These are phyloP conservation scores for Anacardium occidentale DNA, from an alignment of 345 rosid species.

Conservation along the genomic window DNA sequence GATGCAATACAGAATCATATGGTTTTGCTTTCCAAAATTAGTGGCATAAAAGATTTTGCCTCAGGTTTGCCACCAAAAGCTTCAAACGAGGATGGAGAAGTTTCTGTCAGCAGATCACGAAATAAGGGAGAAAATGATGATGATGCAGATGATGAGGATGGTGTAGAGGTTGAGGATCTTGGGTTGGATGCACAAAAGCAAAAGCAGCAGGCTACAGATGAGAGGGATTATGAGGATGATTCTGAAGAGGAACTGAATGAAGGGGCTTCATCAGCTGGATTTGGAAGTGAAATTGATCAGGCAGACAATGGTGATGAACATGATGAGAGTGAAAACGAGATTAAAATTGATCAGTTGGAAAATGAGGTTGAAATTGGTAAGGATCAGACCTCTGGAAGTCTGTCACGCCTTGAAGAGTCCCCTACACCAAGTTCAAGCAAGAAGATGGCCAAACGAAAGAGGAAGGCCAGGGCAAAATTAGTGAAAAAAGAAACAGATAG, in stretches of 20 bases:
- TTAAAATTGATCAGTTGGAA: slow-evolving; percentile 26
- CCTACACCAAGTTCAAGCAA: slow-evolving; percentile 27
- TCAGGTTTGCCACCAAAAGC: slow-evolving; percentile 38
- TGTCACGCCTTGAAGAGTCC: slow-evolving; percentile 10
- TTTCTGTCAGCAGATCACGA: slow-evolving; percentile 31
- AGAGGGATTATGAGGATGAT: slow-evolving; percentile 72
- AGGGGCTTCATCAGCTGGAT: slow-evolving; percentile 26
- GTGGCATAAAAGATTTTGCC: slow-evolving; percentile 55
- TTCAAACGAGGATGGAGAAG: slow-evolving; percentile 52
- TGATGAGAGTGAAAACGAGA: slow-evolving; percentile 22
- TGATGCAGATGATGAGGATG: slow-evolving; percentile 49
- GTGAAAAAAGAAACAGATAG: slow-evolving; percentile 38
- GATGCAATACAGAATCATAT: slow-evolving; percentile 82
- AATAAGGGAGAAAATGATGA: slow-evolving; percentile 33
- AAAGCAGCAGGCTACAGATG: slow-evolving; percentile 59
- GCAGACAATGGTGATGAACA: slow-evolving; percentile 28
- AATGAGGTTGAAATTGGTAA: slow-evolving; percentile 36
- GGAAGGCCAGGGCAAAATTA: slow-evolving; percentile 26
- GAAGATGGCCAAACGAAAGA: slow-evolving; percentile 38
- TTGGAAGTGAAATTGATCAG: slow-evolving; percentile 39
- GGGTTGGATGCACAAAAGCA: slow-evolving; percentile 74
- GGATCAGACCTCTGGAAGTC: slow-evolving; percentile 28
- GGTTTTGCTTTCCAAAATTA: slow-evolving; percentile 59
- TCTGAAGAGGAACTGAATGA: slow-evolving; percentile 46
- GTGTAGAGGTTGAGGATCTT: slow-evolving; percentile 68